Conservation (phyloP, 2,329 filamentous ascomycete genomes). For the Aspergillus unguis region DNA sequence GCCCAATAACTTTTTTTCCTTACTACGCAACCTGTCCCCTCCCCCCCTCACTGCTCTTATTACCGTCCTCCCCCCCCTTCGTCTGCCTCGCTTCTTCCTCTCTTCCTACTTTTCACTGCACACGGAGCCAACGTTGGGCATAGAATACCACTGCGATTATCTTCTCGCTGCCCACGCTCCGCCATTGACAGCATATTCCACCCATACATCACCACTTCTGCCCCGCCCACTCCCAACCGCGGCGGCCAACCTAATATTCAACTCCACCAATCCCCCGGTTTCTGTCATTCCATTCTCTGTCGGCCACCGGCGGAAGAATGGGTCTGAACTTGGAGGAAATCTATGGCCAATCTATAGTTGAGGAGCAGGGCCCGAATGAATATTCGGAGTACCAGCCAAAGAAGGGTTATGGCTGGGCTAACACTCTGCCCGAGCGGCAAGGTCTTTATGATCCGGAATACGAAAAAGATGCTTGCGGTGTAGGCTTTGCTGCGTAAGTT, state of each 20-base stretch:
- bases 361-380: constrained; percentile 43
- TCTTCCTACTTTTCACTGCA: constrained; percentile 11
- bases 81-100: constrained; percentile 11
- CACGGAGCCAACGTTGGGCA: constrained; percentile 22
- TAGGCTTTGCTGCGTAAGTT: constrained; percentile 93
- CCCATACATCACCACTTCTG: constrained; percentile 15
- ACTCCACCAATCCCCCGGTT: constrained; percentile 15
- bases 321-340: constrained; percentile 49
- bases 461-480: constrained; percentile 99
- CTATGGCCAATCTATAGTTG: constrained; percentile 46
- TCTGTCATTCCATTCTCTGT: constrained; percentile 37
- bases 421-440: constrained; percentile 94
- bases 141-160: constrained; percentile 7
- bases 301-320: constrained; percentile 48
- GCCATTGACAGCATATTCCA: constrained; percentile 26
- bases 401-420: constrained; percentile 84
- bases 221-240: constrained; percentile 21
- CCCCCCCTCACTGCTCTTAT: constrained; percentile 15
- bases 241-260: constrained; percentile 17
- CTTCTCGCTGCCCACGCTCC: constrained; percentile 22
- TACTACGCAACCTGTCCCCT: constrained; percentile 10
- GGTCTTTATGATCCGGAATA: constrained; percentile 94
- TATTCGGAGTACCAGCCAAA: constrained; percentile 55
- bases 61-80: constrained; percentile 17
- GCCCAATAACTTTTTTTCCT: constrained; percentile 17